Percentiles rank a stretch among this genome's conserved stretches.
Evolutionary conservation across 1,139 yeast genomes (phyloP).

Genomic region (Hanseniaspora sp.): DNA sequence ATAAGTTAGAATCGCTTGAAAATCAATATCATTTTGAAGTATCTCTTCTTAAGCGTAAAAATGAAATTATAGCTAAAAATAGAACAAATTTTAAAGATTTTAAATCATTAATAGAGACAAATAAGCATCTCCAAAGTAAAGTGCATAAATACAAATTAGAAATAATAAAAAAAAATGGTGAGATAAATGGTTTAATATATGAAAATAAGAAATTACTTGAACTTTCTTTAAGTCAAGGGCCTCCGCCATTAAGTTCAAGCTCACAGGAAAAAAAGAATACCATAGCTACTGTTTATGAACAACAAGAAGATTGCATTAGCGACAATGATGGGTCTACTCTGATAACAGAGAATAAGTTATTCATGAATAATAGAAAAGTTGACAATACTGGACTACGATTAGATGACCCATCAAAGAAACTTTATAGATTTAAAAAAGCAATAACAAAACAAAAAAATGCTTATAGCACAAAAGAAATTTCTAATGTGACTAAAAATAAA

Average conservation of each 20-base stretch:
- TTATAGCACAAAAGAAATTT: too few species aligned
- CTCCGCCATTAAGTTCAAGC: background rate
- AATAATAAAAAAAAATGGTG: background rate
- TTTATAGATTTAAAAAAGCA: too few species aligned
- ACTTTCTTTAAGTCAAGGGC: background rate
- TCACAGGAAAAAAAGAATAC: background rate
- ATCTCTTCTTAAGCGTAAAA: background rate
- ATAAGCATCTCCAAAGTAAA: background rate
- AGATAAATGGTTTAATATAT: background rate
- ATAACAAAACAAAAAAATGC: too few species aligned
- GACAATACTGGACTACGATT: too few species aligned
- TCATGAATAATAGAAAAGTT: too few species aligned
- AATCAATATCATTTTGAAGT: background rate
- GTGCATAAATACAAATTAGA: background rate
- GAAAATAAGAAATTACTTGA: conserved; percentile 5
- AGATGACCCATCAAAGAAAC: too few species aligned
- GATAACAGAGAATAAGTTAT: background rate
- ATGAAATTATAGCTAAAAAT: background rate
- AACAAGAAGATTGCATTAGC: background rate
- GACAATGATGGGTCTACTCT: background rate
- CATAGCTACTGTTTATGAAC: background rate
- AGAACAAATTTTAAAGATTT: background rate
- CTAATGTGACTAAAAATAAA: too few species aligned
- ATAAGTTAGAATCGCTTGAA: background rate
- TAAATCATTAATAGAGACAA: background rate